Base-by-base conservation (phyloP, 495 filamentous ascomycete genomes). In the Annulohypoxylon nitens region DNA sequence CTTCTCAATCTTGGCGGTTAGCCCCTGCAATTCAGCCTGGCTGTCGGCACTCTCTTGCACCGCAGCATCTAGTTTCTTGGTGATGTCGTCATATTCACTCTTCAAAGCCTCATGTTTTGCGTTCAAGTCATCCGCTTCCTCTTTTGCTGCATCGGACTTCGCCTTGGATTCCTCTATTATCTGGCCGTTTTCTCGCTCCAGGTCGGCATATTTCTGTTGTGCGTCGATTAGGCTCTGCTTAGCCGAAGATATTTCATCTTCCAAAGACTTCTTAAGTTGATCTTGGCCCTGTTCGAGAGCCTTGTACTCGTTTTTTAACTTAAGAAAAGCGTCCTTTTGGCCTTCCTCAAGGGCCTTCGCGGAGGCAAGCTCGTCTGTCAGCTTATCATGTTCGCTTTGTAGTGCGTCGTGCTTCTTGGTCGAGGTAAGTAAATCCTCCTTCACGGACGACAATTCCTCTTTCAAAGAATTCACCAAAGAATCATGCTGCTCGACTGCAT, bases 81-180 rank as follows among this genome's bases (percentile, higher is more conserved):
- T 34, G 34, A 71, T 63, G 45, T 3, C 57, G 16, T 70, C 64
- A 23, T 61, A 51, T 2, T 67, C 64, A 9, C 36, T 47, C 43
- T 64, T 63, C 18, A 75, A 26, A 7, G 61, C 54, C n/a, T 61
- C 72, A 48, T 70, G 64, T 47, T 75, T 75, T 47, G 59, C 16
- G 43, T 57, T 67, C 72, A 67, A 75, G 26, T 75, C 72, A 0
- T 37, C 59, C 2, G n/a, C 45, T 25, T 50, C 53, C 53, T 64
- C 60, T 43, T 75, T 67, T 1, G 53, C 67, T 16, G 43, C 45
- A 9, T 63, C 41, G 20, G 54, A 2, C 14, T 75, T 70, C 43
- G 67, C 67, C 9, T 47, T 39, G 7, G 72, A 75, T 3, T 67
- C 67, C 20, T 36, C 36, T 48, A 37, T 53, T 9, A 55, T 39